Base-by-base conservation (phyloP, 1,139 yeast species). In the Debaryomyces subglobosus region DNA sequence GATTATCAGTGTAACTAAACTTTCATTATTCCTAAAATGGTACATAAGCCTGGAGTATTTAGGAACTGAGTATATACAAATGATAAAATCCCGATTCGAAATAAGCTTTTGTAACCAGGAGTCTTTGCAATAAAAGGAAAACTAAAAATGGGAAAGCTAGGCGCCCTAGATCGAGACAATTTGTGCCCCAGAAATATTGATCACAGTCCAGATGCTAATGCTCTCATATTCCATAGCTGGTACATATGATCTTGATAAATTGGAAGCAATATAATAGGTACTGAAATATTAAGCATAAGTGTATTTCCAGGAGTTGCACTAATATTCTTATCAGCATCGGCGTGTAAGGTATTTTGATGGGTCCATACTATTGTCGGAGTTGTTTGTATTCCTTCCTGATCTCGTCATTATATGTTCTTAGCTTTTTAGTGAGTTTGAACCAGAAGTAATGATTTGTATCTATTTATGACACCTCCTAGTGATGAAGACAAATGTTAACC, bases 231-330 rank as follows among this genome's bases (percentile, higher is more conserved):
- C 87, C 71, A 82, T 72, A 44, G 85, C 75, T 1, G 89, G 77
- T 4, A 87, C 87, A 48, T 76, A 78, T 15, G 83, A 69, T 38
- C 72, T 79, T 13, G 87, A 67, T 80, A 49, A 75, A 81, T 62
- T 84, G 89, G 37, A 74, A 64, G 8, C 81, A 73, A 63, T 81
- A 81, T 23, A 82, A 60, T 13, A 79, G 51, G 56, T 83, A 77
- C 68, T n/a, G n/a, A n/a, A n/a, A n/a, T n/a, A n/a, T n/a, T n/a
- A n/a, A n/a, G n/a, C n/a, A n/a, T n/a, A n/a, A n/a, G n/a, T n/a
- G n/a, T n/a, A n/a, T n/a, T n/a, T n/a, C n/a, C n/a, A n/a, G n/a
- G n/a, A n/a, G n/a, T n/a, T n/a, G n/a, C n/a, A n/a, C n/a, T n/a
- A n/a, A n/a, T n/a, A n/a, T n/a, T n/a, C n/a, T n/a, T n/a, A n/a